A percentile compares a stretch with the other conserved stretches of the same genome.
Conservation (phyloP, 768 basidiomycete genomes). For the Boletellus ananiceps region DNA sequence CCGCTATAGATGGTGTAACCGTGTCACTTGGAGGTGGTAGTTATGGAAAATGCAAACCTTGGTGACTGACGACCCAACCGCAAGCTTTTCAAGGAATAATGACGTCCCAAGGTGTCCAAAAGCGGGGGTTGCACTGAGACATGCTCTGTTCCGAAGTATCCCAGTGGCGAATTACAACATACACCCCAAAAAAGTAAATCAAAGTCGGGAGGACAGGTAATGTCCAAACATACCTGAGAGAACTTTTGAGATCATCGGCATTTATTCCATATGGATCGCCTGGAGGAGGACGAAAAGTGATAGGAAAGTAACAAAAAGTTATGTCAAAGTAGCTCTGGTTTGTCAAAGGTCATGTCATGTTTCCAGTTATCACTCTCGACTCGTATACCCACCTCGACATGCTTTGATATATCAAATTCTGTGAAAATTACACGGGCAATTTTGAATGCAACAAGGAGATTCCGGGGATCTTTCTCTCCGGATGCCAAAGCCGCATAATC, state of each 20-base stretch:
- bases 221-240: constrained; percentile 51
- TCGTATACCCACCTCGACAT: constrained; percentile 63
- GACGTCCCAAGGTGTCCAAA: constrained; percentile 86
- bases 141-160: constrained; percentile 40
- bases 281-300: constrained; percentile 90
- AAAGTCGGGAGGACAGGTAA: not conserved
- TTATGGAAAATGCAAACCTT: constrained; percentile 51
- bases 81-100: constrained; percentile 88
- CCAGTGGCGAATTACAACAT: not conserved
- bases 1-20: constrained; percentile 45
- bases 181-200: constrained; percentile 1
- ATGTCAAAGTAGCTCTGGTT: constrained; percentile 85
- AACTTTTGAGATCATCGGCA: constrained; percentile 73
- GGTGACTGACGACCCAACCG: constrained; percentile 70
- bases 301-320: constrained; percentile 97
- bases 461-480: constrained; percentile 96
- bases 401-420: constrained; percentile 75
- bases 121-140: constrained; percentile 71
- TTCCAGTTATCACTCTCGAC: not conserved
- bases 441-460: constrained; percentile 84
- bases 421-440: constrained; percentile 82
- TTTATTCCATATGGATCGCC: constrained; percentile 93
- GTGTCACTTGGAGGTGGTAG: not conserved
- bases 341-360: not conserved
- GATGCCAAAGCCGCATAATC: constrained; percentile 81